Evolutionary conservation across 2,329 filamentous ascomycete species (phyloP).

Genomic region (Metarhizium guizhouense): DNA sequence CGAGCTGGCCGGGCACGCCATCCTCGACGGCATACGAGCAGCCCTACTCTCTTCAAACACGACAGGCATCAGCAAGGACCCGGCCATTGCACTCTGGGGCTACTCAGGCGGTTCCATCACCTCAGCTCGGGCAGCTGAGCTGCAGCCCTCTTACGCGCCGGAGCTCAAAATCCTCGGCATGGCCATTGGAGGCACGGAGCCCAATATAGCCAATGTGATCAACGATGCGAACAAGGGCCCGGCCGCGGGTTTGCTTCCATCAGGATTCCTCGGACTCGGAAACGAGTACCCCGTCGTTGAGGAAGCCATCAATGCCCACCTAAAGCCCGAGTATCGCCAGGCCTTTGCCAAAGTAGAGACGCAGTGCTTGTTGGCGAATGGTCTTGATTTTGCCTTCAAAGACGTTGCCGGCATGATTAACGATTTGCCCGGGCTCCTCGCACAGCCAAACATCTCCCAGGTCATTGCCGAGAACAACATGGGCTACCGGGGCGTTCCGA

Average conservation of each 20-base stretch:
- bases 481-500: neutral
- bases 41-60: conserved; percentile 18
- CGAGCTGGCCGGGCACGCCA: conserved; percentile 29
- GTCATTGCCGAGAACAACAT: conserved; percentile 1
- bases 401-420: conserved; percentile 33
- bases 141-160: conserved; percentile 17
- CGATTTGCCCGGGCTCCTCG: conserved; percentile 5
- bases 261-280: conserved; percentile 13
- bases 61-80: conserved; percentile 21
- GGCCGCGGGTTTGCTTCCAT: conserved; percentile 12
- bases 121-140: conserved; percentile 14
- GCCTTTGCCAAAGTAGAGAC: conserved; percentile 18
- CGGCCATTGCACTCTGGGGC: conserved; percentile 31
- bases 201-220: conserved; percentile 11
- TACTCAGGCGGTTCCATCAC: conserved; percentile 15
- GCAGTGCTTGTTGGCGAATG: conserved; percentile 18
- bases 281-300: conserved; percentile 13
- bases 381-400: conserved; percentile 19
- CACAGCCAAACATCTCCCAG: neutral
- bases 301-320: conserved; percentile 8
- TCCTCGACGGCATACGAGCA: conserved; percentile 34
- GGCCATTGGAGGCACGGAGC: conserved; percentile 15
- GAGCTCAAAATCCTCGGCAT: conserved; percentile 16
- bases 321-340: conserved; percentile 13
- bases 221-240: conserved; percentile 9